Percentiles rank a stretch among this genome's conserved stretches.
These are phyloP conservation scores for Lathyrus sativus DNA, from an alignment of 306 rosid genomes.

Conservation along the genomic window DNA sequence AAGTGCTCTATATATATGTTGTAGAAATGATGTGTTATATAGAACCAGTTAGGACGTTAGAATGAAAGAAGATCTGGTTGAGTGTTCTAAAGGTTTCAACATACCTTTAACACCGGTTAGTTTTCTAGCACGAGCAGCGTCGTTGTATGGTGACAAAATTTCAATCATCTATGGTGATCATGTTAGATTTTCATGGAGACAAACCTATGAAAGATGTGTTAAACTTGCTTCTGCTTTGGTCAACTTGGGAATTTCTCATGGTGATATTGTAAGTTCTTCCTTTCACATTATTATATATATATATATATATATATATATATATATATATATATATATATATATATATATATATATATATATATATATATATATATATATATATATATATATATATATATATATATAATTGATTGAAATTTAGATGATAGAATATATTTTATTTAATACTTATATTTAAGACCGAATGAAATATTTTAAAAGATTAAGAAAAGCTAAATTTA, in stretches of 20 bases:
- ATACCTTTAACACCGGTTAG: constrained; percentile 57
- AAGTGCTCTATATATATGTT: not conserved
- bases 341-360: too few relatives aligned
- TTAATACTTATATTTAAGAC: too few relatives aligned
- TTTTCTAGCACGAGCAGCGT: constrained; percentile 63
- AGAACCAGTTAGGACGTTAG: constrained; percentile 2
- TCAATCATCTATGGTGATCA: constrained; percentile 48
- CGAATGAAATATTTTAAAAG: too few relatives aligned
- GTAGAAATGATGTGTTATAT: not conserved
- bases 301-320: too few relatives aligned
- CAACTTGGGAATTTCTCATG: constrained; percentile 54
- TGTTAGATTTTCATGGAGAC: constrained; percentile 53
- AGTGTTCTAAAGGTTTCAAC: constrained; percentile 42
- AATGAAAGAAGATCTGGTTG: constrained; percentile 28
- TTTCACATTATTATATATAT: not conserved
- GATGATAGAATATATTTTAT: too few relatives aligned
- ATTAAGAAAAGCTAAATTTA: too few relatives aligned
- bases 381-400: too few relatives aligned
- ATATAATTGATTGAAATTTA: too few relatives aligned
- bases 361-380: too few relatives aligned
- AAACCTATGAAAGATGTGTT: constrained; percentile 61
- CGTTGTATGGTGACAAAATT: constrained; percentile 40
- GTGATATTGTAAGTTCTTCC: constrained; percentile 58
- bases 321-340: too few relatives aligned
- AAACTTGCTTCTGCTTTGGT: constrained; percentile 64